Percentiles rank a stretch among this genome's conserved stretches.
These are phyloP conservation scores for Leccinum truebloodii DNA, from an alignment of 768 basidiomycete species.

Conservation along the genomic window DNA sequence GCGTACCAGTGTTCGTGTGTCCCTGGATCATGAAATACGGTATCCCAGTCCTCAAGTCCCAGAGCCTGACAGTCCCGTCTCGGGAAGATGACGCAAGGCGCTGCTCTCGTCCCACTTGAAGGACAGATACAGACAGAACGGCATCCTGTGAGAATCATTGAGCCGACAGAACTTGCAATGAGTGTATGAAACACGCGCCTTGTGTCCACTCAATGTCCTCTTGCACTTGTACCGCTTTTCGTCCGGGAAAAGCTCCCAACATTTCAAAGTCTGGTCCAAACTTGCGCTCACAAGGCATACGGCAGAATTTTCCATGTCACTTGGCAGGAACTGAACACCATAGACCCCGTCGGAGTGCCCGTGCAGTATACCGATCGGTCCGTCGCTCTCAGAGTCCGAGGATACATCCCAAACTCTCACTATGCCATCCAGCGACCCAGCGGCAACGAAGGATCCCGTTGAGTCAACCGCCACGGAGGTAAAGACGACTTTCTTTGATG, in stretches of 20 bases:
- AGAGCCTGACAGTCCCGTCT: slow-evolving; percentile 38
- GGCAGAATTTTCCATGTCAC: slow-evolving; percentile 26
- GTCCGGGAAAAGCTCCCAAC: slow-evolving; percentile 44
- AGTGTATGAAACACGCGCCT: slow-evolving; percentile 12
- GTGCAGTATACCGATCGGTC: slow-evolving; percentile 24
- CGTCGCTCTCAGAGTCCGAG: slow-evolving; percentile 33
- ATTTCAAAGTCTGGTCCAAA: slow-evolving; percentile 35
- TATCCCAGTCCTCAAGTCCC: slow-evolving; percentile 35
- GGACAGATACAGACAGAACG: slow-evolving; percentile 30
- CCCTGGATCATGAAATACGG: slow-evolving; percentile 38
- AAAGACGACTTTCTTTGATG: slow-evolving; percentile 27
- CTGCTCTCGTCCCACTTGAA: slow-evolving; percentile 36
- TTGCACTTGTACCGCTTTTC: slow-evolving; percentile 31
- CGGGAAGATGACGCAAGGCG: slow-evolving; percentile 39
- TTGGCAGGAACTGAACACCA: slow-evolving; percentile 32
- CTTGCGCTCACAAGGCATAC: slow-evolving; percentile 33
- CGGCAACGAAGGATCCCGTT: slow-evolving; percentile 46
- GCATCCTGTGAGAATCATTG: slow-evolving; percentile 27
- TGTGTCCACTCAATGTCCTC: slow-evolving; percentile 34
- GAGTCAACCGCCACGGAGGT: slow-evolving; percentile 32
- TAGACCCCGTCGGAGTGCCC: slow-evolving; percentile 35
- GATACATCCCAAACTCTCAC: slow-evolving; percentile 53
- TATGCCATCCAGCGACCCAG: slow-evolving; percentile 52
- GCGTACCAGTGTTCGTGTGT: slow-evolving; percentile 36
- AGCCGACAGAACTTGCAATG: neutral